Evolutionary conservation across 2,329 filamentous ascomycete species (phyloP), one percentile per base, ranked within the genome.

Genomic region (Ophiognomonia clavigignenti-juglandacearum): DNA sequence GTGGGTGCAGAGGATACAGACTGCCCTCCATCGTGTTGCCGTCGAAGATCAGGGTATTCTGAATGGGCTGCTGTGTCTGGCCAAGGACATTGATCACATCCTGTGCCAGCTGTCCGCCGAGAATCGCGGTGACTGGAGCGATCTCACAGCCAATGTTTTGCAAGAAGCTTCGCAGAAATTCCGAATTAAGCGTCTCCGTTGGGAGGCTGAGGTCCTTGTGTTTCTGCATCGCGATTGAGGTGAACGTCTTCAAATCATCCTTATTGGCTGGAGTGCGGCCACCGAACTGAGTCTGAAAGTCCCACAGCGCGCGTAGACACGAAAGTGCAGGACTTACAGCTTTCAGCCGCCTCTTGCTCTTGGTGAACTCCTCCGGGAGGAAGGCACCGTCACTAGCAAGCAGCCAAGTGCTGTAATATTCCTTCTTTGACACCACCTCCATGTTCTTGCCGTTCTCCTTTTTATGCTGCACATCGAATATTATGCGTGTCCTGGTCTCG

Each of bases 71-170:
- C 69, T 97, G 90, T 34, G 86, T 83, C 62, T 87, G 83, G 40
- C 91, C 89, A 6, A 97, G 78, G 26, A 96, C 91, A 59, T 97
- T 97, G 69, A 98, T 97, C 43, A 96, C 90, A 62, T 98, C 93
- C 68, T 98, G 93, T 1, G 92, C 89, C 14, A 98, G 76, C 64
- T 91, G 83, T 9, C 91, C 93, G 40, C 93, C 93, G 10, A 98
- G 73, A 49, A 96, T 88, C 2, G 93, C 91, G 0, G 88, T 85
- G 8, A 95, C 88, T 7, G 93, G 90, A 11, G 87, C 84, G 32
- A 97, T 72, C 68, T 97, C 92, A 58, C 82, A 82, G 46, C 83
- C 86, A 6, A 96, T 73, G 56, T 95, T 95, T 65, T 93, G 86
- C 34, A 97, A 65, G 68, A 98, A 98, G 59, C 76, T 84, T 47